Evolutionary conservation across 2,329 filamentous ascomycete species (phyloP).

Genomic region (Dryadomyces sulphureus): DNA sequence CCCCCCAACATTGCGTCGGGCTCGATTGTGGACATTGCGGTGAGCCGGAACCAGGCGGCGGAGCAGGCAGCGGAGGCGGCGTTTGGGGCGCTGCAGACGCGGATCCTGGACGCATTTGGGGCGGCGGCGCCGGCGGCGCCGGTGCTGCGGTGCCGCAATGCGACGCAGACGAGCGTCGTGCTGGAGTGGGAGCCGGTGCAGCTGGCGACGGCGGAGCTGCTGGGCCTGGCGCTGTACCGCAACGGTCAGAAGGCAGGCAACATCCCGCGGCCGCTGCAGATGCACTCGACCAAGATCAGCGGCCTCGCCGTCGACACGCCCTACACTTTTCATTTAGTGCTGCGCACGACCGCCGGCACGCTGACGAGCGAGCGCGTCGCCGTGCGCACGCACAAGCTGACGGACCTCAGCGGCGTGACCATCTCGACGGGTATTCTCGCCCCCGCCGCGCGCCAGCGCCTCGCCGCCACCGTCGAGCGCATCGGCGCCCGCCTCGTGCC

Average conservation of each 20-base stretch:
- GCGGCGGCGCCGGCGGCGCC: conserved; percentile 62
- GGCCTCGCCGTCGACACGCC: conserved; percentile 93
- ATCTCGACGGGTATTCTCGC: conserved; percentile 84
- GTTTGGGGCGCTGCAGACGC: conserved; percentile 76
- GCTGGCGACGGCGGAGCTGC: conserved; percentile 80
- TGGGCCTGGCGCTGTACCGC: conserved; percentile 79
- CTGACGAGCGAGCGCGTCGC: conserved; percentile 69
- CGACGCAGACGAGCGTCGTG: conserved; percentile 94
- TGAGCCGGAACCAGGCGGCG: conserved; percentile 69
- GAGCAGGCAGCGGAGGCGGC: conserved; percentile 59
- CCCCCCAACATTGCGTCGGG: conserved; percentile 90
- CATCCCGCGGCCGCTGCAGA: conserved; percentile 75
- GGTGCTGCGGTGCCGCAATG: conserved; percentile 80
- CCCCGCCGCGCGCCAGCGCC: conserved; percentile 52
- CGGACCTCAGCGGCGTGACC: conserved; percentile 86
- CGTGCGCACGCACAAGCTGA: conserved; percentile 96
- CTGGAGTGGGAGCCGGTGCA: conserved; percentile 96
- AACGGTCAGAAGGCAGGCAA: conserved; percentile 95
- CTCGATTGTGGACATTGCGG: conserved; percentile 95
- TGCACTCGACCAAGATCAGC: conserved; percentile 91
- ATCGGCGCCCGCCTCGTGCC: conserved; percentile 79
- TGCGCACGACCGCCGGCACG: conserved; percentile 82
- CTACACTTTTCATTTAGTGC: conserved; percentile 85
- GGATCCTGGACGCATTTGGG: conserved; percentile 79
- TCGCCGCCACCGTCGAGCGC: conserved; percentile 62